A percentile compares a stretch with the other conserved stretches of the same genome.
These are phyloP conservation scores for Lichtheimia hyalospora DNA, from an alignment of 371 early-diverging fungal species.

Conservation along the genomic window DNA sequence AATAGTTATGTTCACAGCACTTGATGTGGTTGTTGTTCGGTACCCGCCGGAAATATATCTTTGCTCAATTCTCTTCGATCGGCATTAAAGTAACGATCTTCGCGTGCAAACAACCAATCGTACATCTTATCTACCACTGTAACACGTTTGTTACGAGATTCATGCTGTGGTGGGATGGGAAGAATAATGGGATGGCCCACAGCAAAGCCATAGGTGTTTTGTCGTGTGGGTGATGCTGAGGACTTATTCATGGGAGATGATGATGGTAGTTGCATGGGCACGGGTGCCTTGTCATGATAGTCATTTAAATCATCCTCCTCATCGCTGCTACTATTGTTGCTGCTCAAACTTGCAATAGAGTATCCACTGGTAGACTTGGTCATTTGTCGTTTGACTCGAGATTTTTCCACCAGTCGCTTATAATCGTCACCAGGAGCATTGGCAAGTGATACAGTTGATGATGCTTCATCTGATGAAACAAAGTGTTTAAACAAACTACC, in stretches of 20 bases:
- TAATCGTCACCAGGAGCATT: conserved; percentile 26
- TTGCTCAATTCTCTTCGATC: conserved; percentile 38
- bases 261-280: background rate
- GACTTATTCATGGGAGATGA: conserved; percentile 3
- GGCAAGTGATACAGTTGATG: background rate
- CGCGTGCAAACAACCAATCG: conserved; percentile 23
- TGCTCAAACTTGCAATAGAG: background rate
- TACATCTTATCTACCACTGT: conserved; percentile 21
- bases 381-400: conserved; percentile 15
- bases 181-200: conserved; percentile 10
- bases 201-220: conserved; percentile 1
- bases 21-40: background rate
- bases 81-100: conserved; percentile 39
- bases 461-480: background rate
- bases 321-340: too few species aligned
- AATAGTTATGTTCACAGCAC: too few species aligned
- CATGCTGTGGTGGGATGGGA: conserved; percentile 6
- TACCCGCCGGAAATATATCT: conserved; percentile 36
- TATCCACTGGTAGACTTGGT: background rate
- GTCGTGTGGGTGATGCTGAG: background rate
- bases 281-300: conserved; percentile 1
- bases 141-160: background rate
- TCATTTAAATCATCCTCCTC: background rate
- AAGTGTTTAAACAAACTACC: background rate
- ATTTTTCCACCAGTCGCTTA: conserved; percentile 26